Evolutionary conservation across 176 grass and related monocot genomes (phyloP).

Genomic region (Panicum miliaceum): DNA sequence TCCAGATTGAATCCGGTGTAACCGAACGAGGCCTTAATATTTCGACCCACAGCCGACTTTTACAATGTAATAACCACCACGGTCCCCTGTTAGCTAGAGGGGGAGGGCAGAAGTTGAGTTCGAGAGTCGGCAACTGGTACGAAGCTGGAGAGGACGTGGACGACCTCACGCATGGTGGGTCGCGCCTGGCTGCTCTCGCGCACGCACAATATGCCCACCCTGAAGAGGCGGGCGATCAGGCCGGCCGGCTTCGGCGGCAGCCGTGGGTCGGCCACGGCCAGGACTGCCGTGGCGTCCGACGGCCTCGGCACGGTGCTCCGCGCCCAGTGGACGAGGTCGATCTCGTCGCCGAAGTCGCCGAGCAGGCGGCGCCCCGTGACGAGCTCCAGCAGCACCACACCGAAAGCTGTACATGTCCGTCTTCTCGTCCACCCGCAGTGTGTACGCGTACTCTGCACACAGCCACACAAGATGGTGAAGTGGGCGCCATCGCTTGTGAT

Average conservation of each 20-base stretch:
- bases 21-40: too few relatives aligned
- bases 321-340: conserved; percentile 78
- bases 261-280: conserved; percentile 62
- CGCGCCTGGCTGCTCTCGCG: conserved; percentile 63
- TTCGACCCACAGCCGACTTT: too few relatives aligned
- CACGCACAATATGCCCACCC: conserved; percentile 67
- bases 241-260: conserved; percentile 42
- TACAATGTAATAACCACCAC: too few relatives aligned
- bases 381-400: conserved; percentile 70
- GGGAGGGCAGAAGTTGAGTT: not conserved
- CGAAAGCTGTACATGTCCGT: conserved; percentile 72
- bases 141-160: conserved; percentile 68
- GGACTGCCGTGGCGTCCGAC: conserved; percentile 45
- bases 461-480: not conserved
- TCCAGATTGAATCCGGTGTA: too few relatives aligned
- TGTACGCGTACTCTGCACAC: conserved; percentile 71
- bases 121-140: not conserved
- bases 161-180: conserved; percentile 78
- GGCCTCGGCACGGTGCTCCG: conserved; percentile 32
- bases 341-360: conserved; percentile 67
- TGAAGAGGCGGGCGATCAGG: conserved; percentile 60
- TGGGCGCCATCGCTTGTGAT: too few relatives aligned
- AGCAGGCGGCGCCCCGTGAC: conserved; percentile 69
- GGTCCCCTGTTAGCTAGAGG: too few relatives aligned
- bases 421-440: conserved; percentile 74